Evolutionary conservation across 83 land plant genomes (phyloP).

Genomic region (Isoetes engelmannii): DNA sequence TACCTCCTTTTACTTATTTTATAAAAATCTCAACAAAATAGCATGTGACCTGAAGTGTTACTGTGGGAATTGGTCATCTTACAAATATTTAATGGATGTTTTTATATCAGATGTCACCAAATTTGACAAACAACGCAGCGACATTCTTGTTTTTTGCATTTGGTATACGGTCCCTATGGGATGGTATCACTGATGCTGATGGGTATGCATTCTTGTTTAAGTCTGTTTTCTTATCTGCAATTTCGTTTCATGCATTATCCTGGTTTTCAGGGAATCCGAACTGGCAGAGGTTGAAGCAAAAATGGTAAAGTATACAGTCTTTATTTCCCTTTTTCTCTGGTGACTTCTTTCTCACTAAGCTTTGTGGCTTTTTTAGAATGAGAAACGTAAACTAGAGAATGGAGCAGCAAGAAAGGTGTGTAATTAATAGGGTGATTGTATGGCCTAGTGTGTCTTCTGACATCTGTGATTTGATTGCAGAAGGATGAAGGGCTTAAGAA

Average conservation of each 20-base stretch:
- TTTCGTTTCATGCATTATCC: background rate
- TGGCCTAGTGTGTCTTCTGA: background rate
- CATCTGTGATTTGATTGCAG: constrained; percentile 15
- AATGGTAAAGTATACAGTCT: constrained; percentile 1
- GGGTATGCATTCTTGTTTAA: constrained; percentile 42
- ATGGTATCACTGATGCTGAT: constrained; percentile 54
- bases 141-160: constrained; percentile 80
- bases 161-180: constrained; percentile 87
- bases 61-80: too few relatives aligned
- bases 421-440: background rate
- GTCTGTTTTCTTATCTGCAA: background rate
- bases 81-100: background rate
- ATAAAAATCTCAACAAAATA: too few relatives aligned
- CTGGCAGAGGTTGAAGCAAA: constrained; percentile 85
- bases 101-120: constrained; percentile 61
- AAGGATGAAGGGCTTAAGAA: constrained; percentile 51
- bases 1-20: too few relatives aligned
- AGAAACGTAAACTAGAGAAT: background rate
- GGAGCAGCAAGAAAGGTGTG: background rate
- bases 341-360: background rate
- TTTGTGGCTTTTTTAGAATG: background rate
- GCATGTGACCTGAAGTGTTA: too few relatives aligned
- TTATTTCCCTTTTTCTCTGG: too few relatives aligned
- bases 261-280: constrained; percentile 62
- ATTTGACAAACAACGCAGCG: constrained; percentile 69